Conservation (phyloP, 257 asterid genomes). For the Linaria vulgaris region DNA sequence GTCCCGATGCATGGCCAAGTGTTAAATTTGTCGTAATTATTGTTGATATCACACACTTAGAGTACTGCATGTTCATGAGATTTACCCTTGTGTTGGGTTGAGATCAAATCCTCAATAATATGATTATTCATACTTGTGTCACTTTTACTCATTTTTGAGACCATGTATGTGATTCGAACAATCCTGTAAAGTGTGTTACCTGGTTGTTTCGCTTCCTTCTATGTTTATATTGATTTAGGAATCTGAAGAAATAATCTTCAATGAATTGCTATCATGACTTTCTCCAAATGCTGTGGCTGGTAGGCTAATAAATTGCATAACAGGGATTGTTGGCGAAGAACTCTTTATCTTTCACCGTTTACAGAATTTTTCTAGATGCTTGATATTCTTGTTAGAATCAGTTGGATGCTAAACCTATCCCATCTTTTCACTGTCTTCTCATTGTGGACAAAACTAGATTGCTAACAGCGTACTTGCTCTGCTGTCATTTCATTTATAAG, state of each 20-base stretch:
- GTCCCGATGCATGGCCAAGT: too few species aligned
- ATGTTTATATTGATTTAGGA: slow-evolving; percentile 6
- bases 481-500: neutral
- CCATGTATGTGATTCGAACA: too few species aligned
- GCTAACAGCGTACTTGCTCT: neutral
- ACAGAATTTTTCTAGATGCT: slow-evolving; percentile 1
- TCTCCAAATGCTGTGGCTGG: slow-evolving; percentile 13
- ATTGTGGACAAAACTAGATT: neutral
- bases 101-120: too few species aligned
- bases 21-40: too few species aligned
- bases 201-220: neutral
- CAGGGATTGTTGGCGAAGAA: neutral
- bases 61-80: too few species aligned
- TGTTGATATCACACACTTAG: too few species aligned
- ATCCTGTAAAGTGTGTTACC: too few species aligned
- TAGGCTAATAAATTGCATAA: neutral
- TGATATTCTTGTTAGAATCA: neutral
- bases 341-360: neutral
- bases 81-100: too few species aligned
- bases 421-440: neutral
- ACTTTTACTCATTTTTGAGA: too few species aligned
- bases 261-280: neutral
- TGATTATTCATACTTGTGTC: too few species aligned
- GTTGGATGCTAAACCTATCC: neutral
- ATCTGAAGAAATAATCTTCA: neutral